Conservation (phyloP, 2,329 filamentous ascomycete genomes). For the Metarhizium anisopliae region DNA sequence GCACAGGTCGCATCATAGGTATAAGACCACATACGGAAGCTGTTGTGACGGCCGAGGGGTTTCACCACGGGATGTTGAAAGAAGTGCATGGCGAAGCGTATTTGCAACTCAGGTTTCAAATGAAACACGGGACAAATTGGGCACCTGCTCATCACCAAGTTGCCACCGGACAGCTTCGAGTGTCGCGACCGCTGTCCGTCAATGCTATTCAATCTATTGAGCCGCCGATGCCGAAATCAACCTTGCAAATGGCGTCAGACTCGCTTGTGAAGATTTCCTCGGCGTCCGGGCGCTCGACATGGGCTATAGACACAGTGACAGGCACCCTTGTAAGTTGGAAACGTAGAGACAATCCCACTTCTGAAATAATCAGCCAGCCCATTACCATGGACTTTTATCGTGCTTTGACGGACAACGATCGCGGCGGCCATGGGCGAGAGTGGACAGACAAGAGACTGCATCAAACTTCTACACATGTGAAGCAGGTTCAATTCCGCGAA, state of each 20-base stretch:
- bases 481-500: slow-evolving; percentile 23
- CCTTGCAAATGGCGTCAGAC: slow-evolving; percentile 10
- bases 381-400: slow-evolving; percentile 50
- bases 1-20: slow-evolving; percentile 14
- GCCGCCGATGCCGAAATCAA: slow-evolving; percentile 12
- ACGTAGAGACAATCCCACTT: slow-evolving; percentile 16
- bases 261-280: slow-evolving; percentile 24
- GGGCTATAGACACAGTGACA: slow-evolving; percentile 33
- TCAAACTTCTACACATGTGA: slow-evolving; percentile 34
- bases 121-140: slow-evolving; percentile 39
- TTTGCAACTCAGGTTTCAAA: slow-evolving; percentile 38
- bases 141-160: slow-evolving; percentile 39
- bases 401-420: slow-evolving; percentile 58
- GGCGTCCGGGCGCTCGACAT: slow-evolving; percentile 25
- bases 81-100: slow-evolving; percentile 30
- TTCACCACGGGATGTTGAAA: slow-evolving; percentile 16
- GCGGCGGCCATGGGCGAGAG: slow-evolving; percentile 44
- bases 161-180: slow-evolving; percentile 37
- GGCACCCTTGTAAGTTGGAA: slow-evolving; percentile 35
- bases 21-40: slow-evolving; percentile 34
- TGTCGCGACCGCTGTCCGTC: slow-evolving; percentile 25
- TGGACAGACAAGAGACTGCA: slow-evolving; percentile 43
- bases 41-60: slow-evolving; percentile 21
- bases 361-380: slow-evolving; percentile 35
- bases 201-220: slow-evolving; percentile 11